Percentiles rank a stretch among this genome's conserved stretches.
These are phyloP conservation scores for Chlamydomonas sp. DNA, from an alignment of 139 green algal genomes.

Conservation along the genomic window DNA sequence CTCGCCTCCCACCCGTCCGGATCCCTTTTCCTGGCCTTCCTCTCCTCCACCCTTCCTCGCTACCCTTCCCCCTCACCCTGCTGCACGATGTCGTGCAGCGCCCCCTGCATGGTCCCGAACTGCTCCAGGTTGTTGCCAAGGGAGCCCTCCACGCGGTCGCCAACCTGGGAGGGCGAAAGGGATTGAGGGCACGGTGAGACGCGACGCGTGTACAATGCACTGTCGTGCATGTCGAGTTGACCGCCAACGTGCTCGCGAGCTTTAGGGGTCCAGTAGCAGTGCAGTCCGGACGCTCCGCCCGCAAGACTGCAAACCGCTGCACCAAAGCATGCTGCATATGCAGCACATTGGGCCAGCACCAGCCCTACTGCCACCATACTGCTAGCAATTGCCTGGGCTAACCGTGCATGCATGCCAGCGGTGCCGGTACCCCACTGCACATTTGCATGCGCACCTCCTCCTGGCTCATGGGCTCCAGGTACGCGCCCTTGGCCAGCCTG, in stretches of 20 bases:
- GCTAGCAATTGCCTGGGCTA: too few species aligned
- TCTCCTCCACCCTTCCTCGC: background rate
- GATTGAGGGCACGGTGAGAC: too few species aligned
- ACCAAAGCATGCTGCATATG: too few species aligned
- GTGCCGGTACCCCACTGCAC: too few species aligned
- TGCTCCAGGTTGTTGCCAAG: constrained; percentile 19
- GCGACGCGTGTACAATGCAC: too few species aligned
- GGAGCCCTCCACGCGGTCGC: constrained; percentile 5
- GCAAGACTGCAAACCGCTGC: too few species aligned
- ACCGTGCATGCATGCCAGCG: too few species aligned
- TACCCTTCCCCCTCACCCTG: background rate
- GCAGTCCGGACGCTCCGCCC: too few species aligned
- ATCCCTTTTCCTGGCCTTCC: background rate
- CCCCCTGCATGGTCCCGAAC: constrained; percentile 32
- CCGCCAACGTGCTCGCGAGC: too few species aligned
- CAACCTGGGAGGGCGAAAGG: background rate
- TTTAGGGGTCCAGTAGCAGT: too few species aligned
- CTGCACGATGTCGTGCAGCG: constrained; percentile 36
- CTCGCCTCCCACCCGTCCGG: background rate
- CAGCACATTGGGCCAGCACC: background rate
- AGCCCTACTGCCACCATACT: too few species aligned
- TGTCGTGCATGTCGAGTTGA: too few species aligned
- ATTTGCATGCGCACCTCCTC: background rate
- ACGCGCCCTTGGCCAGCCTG: background rate
- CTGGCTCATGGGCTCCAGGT: constrained; percentile 30